Conservation (phyloP, 1,139 yeast species). For the Debaryomycetaceae sp. region DNA sequence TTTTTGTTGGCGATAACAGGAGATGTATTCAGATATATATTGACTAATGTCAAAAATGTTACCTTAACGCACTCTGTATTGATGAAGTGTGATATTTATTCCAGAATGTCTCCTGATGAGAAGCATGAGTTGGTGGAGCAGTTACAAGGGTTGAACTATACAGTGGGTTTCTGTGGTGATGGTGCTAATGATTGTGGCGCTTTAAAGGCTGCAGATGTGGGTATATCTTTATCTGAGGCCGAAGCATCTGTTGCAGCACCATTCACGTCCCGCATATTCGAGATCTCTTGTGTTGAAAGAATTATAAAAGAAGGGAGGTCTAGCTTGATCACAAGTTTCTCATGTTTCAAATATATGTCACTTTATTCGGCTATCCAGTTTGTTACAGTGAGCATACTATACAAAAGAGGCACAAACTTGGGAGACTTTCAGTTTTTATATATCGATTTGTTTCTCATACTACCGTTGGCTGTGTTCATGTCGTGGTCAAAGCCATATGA, state of each 20-base stretch:
- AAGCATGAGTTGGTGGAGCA: slow-evolving; percentile 93
- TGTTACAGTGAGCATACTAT: slow-evolving; percentile 76
- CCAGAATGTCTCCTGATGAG: slow-evolving; percentile 98
- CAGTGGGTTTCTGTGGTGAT: slow-evolving; percentile 97
- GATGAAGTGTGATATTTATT: slow-evolving; percentile 74
- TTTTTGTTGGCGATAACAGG: slow-evolving; percentile 87
- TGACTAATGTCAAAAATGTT: slow-evolving; percentile 50
- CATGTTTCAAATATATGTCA: slow-evolving; percentile 98
- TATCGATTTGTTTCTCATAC: slow-evolving; percentile 83
- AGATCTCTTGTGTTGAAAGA: slow-evolving; percentile 86
- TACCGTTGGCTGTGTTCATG: slow-evolving; percentile 95
- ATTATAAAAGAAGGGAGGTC: slow-evolving; percentile 94
- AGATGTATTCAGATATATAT: slow-evolving; percentile 75
- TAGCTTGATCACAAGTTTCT: slow-evolving; percentile 88
- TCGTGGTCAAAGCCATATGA: slow-evolving; percentile 89
- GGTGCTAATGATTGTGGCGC: slow-evolving; percentile 99
- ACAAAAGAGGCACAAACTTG: slow-evolving; percentile 84
- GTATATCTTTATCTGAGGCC: slow-evolving; percentile 92
- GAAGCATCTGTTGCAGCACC: slow-evolving; percentile 99
- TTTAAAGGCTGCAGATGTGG: slow-evolving; percentile 93
- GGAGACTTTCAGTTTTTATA: slow-evolving; percentile 98
- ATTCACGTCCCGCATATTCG: slow-evolving; percentile 84
- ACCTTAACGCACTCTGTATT: slow-evolving; percentile 54
- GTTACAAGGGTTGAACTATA: slow-evolving; percentile 77
- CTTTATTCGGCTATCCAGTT: slow-evolving; percentile 95